Evolutionary conservation across 148 eudicot genomes (phyloP), one percentile per base, ranked within the genome.

Genomic region (Rheum nobile): DNA sequence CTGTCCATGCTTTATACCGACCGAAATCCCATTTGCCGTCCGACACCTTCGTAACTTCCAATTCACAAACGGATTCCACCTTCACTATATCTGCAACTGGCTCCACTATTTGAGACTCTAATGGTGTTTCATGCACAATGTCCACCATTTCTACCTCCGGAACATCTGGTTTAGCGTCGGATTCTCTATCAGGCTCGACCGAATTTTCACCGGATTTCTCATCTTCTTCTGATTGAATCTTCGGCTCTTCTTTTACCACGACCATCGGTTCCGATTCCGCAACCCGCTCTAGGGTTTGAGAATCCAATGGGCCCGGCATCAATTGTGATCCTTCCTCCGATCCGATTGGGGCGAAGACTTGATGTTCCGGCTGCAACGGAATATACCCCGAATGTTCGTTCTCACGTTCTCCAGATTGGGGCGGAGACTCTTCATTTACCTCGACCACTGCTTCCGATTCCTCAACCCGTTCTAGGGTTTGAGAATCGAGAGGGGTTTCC

Each of bases 101-200:
- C 10, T 71, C 38, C 1, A 37, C 44, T 21, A 50, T 21, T 43
- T 47, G 72, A 61, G 78, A 22, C 59, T 75, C 47, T 14, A 11
- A 16, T 16, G 47, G 55, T 17, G 63, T 72, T 43, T 57, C 75
- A 11, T 59, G 46, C 35, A 71, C 70, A 6, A 76, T 41, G 37
- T 71, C 75, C 35, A 59, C 2, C 28, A 43, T 75, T 32, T 72
- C 74, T 21, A 59, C 82, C 4, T 71, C 78, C 5, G 22, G 70
- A 57, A 28, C 16, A 11, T 28, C 34, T 10, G 16, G 17, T 28
- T 3, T 57, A 3, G 16, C 32, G 34, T 26, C 67, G 34, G 16
- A 28, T 48, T 7, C 54, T 48, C 6, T 19, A n/a, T 47, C n/a
- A 1, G 52, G 52, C 52, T 47, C 5, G n/a, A 47, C 2, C 47